Evolutionary conservation across 169 alveolate genomes (phyloP), one percentile per base, ranked within the genome.

Genomic region (Plasmodium blacklocki): DNA sequence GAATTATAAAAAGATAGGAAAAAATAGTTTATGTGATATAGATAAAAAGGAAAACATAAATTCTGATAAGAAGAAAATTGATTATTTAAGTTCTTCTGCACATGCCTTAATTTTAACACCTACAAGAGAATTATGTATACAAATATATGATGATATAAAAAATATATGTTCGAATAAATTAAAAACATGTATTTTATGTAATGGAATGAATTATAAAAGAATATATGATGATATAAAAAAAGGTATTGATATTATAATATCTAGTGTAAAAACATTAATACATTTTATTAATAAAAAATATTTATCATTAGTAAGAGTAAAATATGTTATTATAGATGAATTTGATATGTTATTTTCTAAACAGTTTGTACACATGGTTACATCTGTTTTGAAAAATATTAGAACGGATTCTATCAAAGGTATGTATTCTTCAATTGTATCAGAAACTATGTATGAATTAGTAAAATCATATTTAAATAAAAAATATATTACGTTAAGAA

Each of bases 61-160:
- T n/a, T 54, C 2, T n/a, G 59, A 5, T 1, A 29, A 29, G 0
- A 56, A 12, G 15, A 21, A 54, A 1, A 23, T 2, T 8, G 54
- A 23, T 14, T 29, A 63, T 49, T 23, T 29, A 2, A 62, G 19
- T 11, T 14, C 71, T 5, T 49, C 68, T 26, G 15, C 93, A 19
- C 78, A 76, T 49, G 93, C 91, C 15, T 75, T 96, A 43, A 93
- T 96, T 26, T 72, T 96, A 29, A 95, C 98, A 2, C 98, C 98
- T n/a, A 96, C 98, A 6, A 74, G 98, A 29, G 98, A 96, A 73
- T 87, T 96, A 74, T 97, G 97, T 78, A 92, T 95, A 70, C 98
- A 96, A 86, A 96, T 96, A 32, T 88, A 66, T 50, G 89, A 83
- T n/a, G 96, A 95, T 78, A 83, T 83, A 29, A 68, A 83, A 32